Evolutionary conservation across 345 rosid species (phyloP).

Genomic region (Eucalyptus pauciflora): DNA sequence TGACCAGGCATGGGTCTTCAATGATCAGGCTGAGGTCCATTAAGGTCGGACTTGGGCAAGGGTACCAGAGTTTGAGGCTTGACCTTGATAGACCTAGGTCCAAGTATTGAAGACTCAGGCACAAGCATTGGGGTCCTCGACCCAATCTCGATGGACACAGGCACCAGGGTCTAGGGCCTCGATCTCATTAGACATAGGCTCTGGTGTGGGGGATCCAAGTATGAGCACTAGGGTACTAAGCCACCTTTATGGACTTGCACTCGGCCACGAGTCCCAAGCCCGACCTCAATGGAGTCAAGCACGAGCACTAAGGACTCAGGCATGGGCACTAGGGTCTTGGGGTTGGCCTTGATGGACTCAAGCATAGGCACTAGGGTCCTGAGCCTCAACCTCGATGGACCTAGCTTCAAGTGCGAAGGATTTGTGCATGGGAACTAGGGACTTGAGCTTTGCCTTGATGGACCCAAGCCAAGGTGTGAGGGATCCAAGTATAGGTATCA

Average conservation of each 20-base stretch:
- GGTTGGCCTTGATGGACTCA: not conserved
- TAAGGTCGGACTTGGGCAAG: rapidly evolving
- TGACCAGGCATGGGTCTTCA: rapidly evolving
- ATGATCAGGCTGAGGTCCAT: rapidly evolving
- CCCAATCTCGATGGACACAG: too few species aligned
- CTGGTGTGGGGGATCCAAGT: rapidly evolving
- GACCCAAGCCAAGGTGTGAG: too few species aligned
- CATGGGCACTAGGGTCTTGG: not conserved
- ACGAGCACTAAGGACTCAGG: not conserved
- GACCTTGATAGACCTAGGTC: too few species aligned
- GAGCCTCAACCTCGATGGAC: not conserved
- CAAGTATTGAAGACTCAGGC: too few species aligned
- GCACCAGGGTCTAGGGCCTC: rapidly evolving
- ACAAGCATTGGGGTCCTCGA: rapidly evolving
- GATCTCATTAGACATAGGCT: too few species aligned
- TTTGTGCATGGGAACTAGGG: too few species aligned
- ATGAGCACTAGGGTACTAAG: not conserved
- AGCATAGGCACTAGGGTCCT: not conserved
- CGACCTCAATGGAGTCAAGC: not conserved
- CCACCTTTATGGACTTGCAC: not conserved
- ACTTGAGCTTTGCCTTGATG: too few species aligned
- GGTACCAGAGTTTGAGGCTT: rapidly evolving
- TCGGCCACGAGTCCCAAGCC: not conserved
- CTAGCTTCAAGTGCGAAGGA: too few species aligned
- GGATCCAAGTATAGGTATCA: too few species aligned